Conservation (phyloP, 2,329 filamentous ascomycete species). For the Talaromyces amestolkiae region DNA sequence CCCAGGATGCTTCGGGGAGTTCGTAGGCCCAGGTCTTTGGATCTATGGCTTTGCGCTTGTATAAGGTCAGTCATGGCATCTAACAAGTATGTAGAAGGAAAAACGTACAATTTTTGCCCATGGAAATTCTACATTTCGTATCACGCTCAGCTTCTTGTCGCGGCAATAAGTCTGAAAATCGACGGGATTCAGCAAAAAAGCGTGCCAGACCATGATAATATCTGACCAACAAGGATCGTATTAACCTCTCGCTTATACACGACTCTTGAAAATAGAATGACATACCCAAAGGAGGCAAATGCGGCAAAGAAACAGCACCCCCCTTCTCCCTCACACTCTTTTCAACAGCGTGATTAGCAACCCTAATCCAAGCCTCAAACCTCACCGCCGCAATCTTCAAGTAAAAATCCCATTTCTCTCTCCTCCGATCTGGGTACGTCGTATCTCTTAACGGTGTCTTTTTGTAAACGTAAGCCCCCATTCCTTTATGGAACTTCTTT, state of each 20-base stretch:
- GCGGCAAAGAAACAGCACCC: background rate
- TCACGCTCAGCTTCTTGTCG: conserved; percentile 2
- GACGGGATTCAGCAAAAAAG: conserved; percentile 35
- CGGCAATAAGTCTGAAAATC: conserved; percentile 22
- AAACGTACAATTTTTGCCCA: conserved; percentile 20
- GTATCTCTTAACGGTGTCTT: conserved; percentile 13
- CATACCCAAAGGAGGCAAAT: conserved; percentile 15
- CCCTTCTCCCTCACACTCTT: background rate
- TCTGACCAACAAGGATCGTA: conserved; percentile 22
- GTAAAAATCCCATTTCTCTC: conserved; percentile 22
- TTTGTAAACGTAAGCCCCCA: background rate
- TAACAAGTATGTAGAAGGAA: background rate
- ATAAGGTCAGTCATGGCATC: background rate
- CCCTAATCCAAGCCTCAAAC: conserved; percentile 20
- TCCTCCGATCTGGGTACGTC: conserved; percentile 16
- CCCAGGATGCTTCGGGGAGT: background rate
- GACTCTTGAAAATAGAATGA: background rate
- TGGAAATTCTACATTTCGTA: conserved; percentile 19
- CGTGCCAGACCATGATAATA: conserved; percentile 41
- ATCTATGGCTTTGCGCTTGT: conserved; percentile 7
- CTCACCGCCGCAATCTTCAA: conserved; percentile 21
- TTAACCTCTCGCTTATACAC: background rate
- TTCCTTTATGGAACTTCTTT: background rate
- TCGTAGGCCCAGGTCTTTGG: conserved; percentile 12
- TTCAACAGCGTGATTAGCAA: background rate